Evolutionary conservation across 257 asterid species (phyloP), one percentile per base, ranked within the genome.

Genomic region (Przewalskia tangutica): DNA sequence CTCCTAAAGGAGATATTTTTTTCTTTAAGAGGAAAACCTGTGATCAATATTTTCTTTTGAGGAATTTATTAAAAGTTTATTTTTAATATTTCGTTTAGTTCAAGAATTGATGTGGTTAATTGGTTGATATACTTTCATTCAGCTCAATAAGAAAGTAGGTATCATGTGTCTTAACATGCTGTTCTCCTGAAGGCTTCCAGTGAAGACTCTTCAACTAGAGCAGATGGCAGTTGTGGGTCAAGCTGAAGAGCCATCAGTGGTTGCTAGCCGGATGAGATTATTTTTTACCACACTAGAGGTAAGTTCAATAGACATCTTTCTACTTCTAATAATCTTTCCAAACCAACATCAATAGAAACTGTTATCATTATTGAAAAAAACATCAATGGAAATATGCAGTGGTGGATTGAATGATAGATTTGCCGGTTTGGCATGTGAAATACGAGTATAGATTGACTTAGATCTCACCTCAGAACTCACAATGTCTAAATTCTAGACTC

Each of bases 231-330:
- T 93, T 4, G 91, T 76, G 75, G 98, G 97, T 40, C 81, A 44
- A 18, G 97, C 98, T 2, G 98, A 95, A 87, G 97, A 95, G 86
- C 97, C 98, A 51, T 95, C 98, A 14, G 77, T 93, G 6, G 98
- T 95, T 12, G 91, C 98, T 34, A 92, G 98, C 90, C 91, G 98
- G 68, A 95, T 95, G 98, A 90, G 94, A 86, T 88, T 93, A 34
- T 97, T 93, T 38, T 95, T 95, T 83, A 91, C 95, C 89, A 92
- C 98, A 11, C 97, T 95, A 40, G 98, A 95, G 98, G 98, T 90
- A 51, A 83, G 92, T 87, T 81, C 75, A 32, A 64, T 16, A 1
- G 14, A 23, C 59, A 7, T 56, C 27, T 63, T n/a, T 16, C 14
- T 14, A 32, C 50, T 42, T 81, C 76, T 78, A 17, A 68, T 36